A percentile compares a stretch with the other conserved stretches of the same genome.
phyloP scores from a whole-genome alignment of 441 rosid genomes.

The Arabidopsis hybrid region DNA sequence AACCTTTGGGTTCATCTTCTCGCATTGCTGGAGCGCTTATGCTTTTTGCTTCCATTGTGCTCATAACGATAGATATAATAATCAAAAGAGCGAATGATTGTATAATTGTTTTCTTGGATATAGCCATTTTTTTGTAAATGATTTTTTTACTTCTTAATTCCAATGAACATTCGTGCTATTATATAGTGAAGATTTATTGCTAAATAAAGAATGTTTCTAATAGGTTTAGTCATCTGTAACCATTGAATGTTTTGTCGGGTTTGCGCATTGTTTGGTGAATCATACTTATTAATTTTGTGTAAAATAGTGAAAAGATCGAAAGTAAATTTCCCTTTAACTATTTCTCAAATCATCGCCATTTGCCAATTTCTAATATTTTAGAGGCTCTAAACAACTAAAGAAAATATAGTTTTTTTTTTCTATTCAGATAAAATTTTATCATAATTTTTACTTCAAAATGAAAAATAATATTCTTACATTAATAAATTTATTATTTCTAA shows the following conservation, averaged over 20 bases:
- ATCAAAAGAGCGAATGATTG: background rate
- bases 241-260: constrained; percentile 17
- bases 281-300: background rate
- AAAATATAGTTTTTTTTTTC: too few relatives aligned
- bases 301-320: background rate
- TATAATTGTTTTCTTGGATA: constrained; percentile 20
- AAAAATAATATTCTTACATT: too few relatives aligned
- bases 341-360: too few relatives aligned
- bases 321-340: too few relatives aligned
- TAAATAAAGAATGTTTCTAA: constrained; percentile 28
- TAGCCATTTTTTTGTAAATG: background rate
- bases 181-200: constrained; percentile 12
- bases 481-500: too few relatives aligned
- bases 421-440: too few relatives aligned
- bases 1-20: background rate
- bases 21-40: background rate
- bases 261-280: constrained; percentile 21
- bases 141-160: background rate
- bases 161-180: background rate
- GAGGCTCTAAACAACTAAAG: too few relatives aligned
- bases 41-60: constrained; percentile 17
- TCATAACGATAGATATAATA: constrained; percentile 1
- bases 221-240: background rate
- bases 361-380: too few relatives aligned
- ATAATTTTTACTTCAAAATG: too few relatives aligned